A percentile compares a stretch with the other conserved stretches of the same genome.
These are phyloP conservation scores for Ceratobasidium sp. DNA, from an alignment of 1,284 basidiomycete genomes.

Conservation along the genomic window DNA sequence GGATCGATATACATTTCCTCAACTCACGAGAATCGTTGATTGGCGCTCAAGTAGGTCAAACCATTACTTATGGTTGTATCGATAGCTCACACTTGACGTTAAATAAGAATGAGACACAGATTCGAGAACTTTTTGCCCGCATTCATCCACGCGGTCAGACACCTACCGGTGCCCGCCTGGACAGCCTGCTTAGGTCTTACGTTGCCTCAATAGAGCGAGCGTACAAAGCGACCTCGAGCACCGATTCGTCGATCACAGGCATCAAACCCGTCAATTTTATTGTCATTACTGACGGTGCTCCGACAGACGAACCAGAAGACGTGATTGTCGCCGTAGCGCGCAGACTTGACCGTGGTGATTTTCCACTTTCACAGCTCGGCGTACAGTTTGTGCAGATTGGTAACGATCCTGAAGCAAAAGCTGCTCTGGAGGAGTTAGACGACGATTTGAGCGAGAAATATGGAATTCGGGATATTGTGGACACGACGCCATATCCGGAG, in stretches of 20 bases:
- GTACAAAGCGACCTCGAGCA: constrained; percentile 51
- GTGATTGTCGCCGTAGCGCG: constrained; percentile 55
- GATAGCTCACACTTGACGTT: neutral
- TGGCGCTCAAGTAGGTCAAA: constrained; percentile 24
- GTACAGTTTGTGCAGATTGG: constrained; percentile 77
- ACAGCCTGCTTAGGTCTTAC: constrained; percentile 65
- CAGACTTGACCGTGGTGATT: constrained; percentile 55
- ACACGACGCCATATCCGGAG: constrained; percentile 61
- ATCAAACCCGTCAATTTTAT: constrained; percentile 72
- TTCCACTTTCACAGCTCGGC: constrained; percentile 60
- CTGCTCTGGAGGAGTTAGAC: constrained; percentile 65
- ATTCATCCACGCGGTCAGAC: constrained; percentile 65
- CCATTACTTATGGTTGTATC: neutral
- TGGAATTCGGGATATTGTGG: constrained; percentile 64
- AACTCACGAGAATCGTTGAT: constrained; percentile 4
- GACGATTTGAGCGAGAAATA: constrained; percentile 62
- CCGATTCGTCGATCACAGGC: constrained; percentile 30
- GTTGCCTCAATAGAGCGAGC: constrained; percentile 63
- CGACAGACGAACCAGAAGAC: constrained; percentile 55
- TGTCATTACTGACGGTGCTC: constrained; percentile 72
- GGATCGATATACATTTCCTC: constrained; percentile 66
- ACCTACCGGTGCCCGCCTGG: constrained; percentile 67
- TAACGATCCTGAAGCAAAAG: constrained; percentile 61
- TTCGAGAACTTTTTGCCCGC: constrained; percentile 62
- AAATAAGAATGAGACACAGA: constrained; percentile 45